Evolutionary conservation across 164 flowering plant genomes (phyloP), one percentile per base, ranked within the genome.

Genomic region (Buxus sempervirens): DNA sequence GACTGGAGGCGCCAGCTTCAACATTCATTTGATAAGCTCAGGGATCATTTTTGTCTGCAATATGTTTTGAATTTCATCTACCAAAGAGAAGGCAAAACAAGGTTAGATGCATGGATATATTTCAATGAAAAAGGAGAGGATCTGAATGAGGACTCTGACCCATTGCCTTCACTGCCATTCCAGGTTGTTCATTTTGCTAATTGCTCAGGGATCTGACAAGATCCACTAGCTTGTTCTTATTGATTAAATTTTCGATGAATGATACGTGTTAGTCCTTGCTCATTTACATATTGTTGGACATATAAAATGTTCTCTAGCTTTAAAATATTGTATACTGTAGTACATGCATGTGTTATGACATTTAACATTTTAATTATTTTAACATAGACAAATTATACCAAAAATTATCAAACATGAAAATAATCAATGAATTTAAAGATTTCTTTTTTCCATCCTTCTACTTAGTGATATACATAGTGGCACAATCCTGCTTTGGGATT

Each of bases 1-100:
- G 99, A 95, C 1, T 95, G 97, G 98, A 95, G 79, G 75, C 96
- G 95, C 74, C 90, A 88, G 54, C 90, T 95, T 73, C 91, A 85
- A 63, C 90, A 82, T 71, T 90, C 96, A 24, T 82, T 87, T 68
- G 99, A 95, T 77, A 88, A 92, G 79, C 89, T 92, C 10, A 84
- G 84, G 78, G 97, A 95, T 80, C 86, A 90, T 73, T 95, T 92
- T 77, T 92, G 99, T 65, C 82, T 79, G 78, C 97, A 95, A 66
- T 95, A 92, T 85, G 97, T 95, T 75, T 73, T 92, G 78, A 90
- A 70, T 78, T 95, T 92, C 75, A 90, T 95, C 36, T 95, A 92
- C 75, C 84, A 91, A 6, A 81, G 95, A 82, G 99, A 92, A 71
- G 99, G 93, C 5, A 84, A 86, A 76, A 75, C 95, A 53, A 81